Conservation (phyloP, 306 rosid species). For the Senna siamea region DNA sequence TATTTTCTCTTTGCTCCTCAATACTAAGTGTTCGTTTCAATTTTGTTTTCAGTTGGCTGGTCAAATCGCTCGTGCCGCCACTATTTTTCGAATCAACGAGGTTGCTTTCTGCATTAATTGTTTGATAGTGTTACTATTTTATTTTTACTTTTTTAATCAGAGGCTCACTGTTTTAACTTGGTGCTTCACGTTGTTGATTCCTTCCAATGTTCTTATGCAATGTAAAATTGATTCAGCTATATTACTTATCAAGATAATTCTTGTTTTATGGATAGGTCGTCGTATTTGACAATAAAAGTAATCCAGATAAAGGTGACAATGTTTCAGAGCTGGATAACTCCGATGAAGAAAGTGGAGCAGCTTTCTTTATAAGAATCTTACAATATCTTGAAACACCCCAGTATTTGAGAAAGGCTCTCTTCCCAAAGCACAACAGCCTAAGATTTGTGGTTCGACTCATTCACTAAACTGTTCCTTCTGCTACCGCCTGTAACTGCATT, state of each 20-base stretch:
- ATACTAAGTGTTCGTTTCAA: slow-evolving; percentile 10
- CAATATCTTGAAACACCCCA: slow-evolving; percentile 96
- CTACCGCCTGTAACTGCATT: slow-evolving; percentile 28
- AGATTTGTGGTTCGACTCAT: slow-evolving; percentile 75
- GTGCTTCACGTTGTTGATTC: background rate
- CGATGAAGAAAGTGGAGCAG: slow-evolving; percentile 80
- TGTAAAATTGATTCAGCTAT: slow-evolving; percentile 10
- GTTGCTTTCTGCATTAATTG: slow-evolving; percentile 43
- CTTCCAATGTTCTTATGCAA: background rate
- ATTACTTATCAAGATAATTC: slow-evolving; percentile 2
- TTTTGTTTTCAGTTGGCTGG: slow-evolving; percentile 74
- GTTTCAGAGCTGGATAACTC: slow-evolving; percentile 38
- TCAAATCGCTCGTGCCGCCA: slow-evolving; percentile 95
- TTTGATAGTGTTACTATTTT: background rate
- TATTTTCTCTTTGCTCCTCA: background rate
- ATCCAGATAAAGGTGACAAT: slow-evolving; percentile 39
- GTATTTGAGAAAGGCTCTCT: slow-evolving; percentile 85
- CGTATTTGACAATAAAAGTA: slow-evolving; percentile 71
- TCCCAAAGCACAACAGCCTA: slow-evolving; percentile 83
- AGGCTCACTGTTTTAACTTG: background rate
- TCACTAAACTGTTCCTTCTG: slow-evolving; percentile 30
- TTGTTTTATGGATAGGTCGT: slow-evolving; percentile 63
- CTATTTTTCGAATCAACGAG: slow-evolving; percentile 94
- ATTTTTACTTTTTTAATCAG: background rate
- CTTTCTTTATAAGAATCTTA: slow-evolving; percentile 77